Evolutionary conservation across 177 flowering plant genomes (phyloP), one percentile per base, ranked within the genome.

Genomic region (Vitis hybrid): DNA sequence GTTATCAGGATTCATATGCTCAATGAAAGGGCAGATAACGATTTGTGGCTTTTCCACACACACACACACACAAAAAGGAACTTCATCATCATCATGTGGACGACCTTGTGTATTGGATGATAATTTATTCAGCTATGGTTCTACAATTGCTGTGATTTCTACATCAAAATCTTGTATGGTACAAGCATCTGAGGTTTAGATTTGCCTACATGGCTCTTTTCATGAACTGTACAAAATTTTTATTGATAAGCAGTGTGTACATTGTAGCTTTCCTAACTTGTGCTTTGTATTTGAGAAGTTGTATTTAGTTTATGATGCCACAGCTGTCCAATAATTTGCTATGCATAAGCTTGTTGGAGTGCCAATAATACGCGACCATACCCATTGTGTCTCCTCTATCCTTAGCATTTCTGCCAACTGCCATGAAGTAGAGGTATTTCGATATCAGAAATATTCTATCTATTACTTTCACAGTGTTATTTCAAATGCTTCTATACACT

Each of bases 381-480:
- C 67, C 96, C 98, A 93, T 9, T 80, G 59, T n/a, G 68, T 58
- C 19, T 80, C 86, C 57, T 83, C 84, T n/a, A 71, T 64, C 67
- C 76, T 68, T 65, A 56, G 81, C 80, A 93, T 72, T 76, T 90
- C 96, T 81, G 87, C 98, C 78, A 93, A 76, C 98, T 93, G 94
- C 72, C 55, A 70, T 62, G 22, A 66, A 49, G 56, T 6, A 72
- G 29, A 39, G 45, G 45, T 39, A 39, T 39, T 39, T 7, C 19
- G 4, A 21, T 61, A 63, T 81, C 56, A 80, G 80, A n/a, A 45
- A 11, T 31, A 3, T 18, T 21, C 21, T 10, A 56, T 31, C 8
- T 45, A 3, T 15, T 12, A 10, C 60, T 51, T 58, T 10, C 13
- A 39, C 45, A 39, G 45, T 39, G 45, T 39, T 39, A 5, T 6